Base-by-base conservation (phyloP, 1,284 basidiomycete species). In the Heterobasidion parviporum region DNA sequence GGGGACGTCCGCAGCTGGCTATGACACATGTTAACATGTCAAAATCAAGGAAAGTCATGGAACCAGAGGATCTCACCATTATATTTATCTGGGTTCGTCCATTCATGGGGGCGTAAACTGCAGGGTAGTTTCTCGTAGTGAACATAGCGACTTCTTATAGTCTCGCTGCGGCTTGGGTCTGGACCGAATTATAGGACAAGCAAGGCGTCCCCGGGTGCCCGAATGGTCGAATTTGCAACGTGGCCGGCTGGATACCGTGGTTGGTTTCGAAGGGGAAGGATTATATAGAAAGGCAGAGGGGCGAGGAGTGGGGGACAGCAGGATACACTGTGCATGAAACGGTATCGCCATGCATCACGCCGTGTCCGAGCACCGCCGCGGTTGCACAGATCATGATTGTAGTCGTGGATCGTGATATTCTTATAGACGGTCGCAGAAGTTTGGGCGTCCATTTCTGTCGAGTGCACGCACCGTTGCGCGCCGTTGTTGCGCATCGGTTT, bases 1-100 rank as follows among this genome's bases (percentile, higher is more conserved):
- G 7, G 83, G 76, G 3, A 89, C 81, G 60, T 87, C 69, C 14
- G 69, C 54, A 32, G 54, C 52, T 10, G 9, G 54, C 33, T 51
- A 34, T 36, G 48, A 50, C 15, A 36, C 8, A 35, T 38, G 34
- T 50, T 50, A 3, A 50, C 33, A 16, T 47, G 33, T 50, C 38
- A 26, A 32, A 15, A 49, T 32, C 16, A 8, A 34, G 9, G 45
- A 15, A 12, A 35, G 34, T 14, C 6, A 50, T 8, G 35, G 45
- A 41, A 52, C 34, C n/a, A 20, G 10, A 8, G 41, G 32, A 20
- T 54, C 56, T 33, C 51, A 62, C 61, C 18, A 58, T 14, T 34
- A 60, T 54, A 10, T 56, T 54, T 8, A 58, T 60, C 45, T 60
- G 58, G 34, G 62, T 59, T 20, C 54, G 57, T 32, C 53, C 59